Base-by-base conservation (phyloP, 164 flowering plant species). In the Akebia trifoliata region DNA sequence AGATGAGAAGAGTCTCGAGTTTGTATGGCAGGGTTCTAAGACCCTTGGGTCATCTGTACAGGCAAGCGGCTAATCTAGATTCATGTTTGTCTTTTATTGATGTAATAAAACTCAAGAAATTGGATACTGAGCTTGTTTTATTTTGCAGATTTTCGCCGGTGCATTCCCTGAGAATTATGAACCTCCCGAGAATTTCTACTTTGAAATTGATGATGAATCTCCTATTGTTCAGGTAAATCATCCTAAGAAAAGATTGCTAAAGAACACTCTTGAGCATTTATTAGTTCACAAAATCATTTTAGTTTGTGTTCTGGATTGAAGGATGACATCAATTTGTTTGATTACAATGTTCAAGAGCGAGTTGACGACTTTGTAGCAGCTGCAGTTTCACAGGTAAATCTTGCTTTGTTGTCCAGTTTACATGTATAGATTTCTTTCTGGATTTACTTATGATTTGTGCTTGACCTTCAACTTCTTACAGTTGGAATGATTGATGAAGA, bases 281-380 rank as follows among this genome's bases (percentile, higher is more conserved):
- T 40, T 24, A 54, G 29, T 62, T 40, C 36, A 7, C 39, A 9
- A 46, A 25, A 5, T 25, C 34, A 9, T 55, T 61, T 42, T 24
- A 35, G 0, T 53, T 34, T 52, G 17, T 18, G 34, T 15, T 59
- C 31, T 45, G 24, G 55, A 43, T 59, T 62, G 64, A 55, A 74
- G 77, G 77, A 70, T 61, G 87, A 92, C 59, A 51, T 65, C 48
- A 59, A 71, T 38, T 71, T 89, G 60, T 92, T 82, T 77, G 98
- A 93, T 70, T 93, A 93, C 71, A 93, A 90, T 77, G 97, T 93
- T 51, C 76, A 85, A 74, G 94, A 89, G 63, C 75, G 97, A 52
- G 97, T 93, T 43, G 57, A 93, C 61, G 92, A 78, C 65, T 93
- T 93, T 76, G 97, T 93, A 24, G 85, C 80, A 32, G 95, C 90